These are phyloP conservation scores for Hyphopichia burtonii DNA, from an alignment of 1,139 yeast genomes.

Conservation along the genomic window DNA sequence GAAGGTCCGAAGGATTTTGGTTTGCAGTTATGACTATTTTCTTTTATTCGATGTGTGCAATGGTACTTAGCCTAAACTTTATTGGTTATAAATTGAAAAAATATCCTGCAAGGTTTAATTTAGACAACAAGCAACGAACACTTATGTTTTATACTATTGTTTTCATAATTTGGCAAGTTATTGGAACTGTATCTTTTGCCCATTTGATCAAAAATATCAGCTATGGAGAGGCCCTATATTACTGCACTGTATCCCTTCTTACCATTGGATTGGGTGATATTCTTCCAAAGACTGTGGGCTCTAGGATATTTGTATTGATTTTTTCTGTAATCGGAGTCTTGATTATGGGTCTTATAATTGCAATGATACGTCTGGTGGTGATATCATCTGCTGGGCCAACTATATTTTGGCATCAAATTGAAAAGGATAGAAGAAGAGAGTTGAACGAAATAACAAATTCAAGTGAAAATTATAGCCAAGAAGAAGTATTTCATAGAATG, in stretches of 20 bases:
- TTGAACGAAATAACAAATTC: conserved; percentile 16
- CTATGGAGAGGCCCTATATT: conserved; percentile 68
- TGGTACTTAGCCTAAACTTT: conserved; percentile 55
- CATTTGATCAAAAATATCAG: conserved; percentile 30
- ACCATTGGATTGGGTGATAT: conserved; percentile 84
- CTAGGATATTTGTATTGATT: conserved; percentile 57
- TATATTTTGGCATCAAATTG: conserved; percentile 61
- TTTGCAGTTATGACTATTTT: conserved; percentile 65
- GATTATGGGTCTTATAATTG: conserved; percentile 67
- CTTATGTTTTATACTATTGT: conserved; percentile 67
- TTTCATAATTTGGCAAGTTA: conserved; percentile 66
- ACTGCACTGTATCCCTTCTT: conserved; percentile 65
- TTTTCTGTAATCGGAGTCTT: conserved; percentile 71
- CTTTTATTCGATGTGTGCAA: conserved; percentile 57
- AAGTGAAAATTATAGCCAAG: conserved; percentile 21
- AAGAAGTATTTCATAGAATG: conserved; percentile 56
- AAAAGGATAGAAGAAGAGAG: conserved; percentile 25
- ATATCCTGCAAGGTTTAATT: conserved; percentile 69
- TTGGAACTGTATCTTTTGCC: conserved; percentile 58
- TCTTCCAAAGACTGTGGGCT: conserved; percentile 49
- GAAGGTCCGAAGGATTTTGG: conserved; percentile 70
- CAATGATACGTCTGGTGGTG: conserved; percentile 67
- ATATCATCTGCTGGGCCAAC: conserved; percentile 60
- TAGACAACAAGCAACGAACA: conserved; percentile 64
- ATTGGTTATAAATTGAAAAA: conserved; percentile 56